Evolutionary conservation across 495 filamentous ascomycete genomes (phyloP).

Genomic region (Penicillium pulvis): DNA sequence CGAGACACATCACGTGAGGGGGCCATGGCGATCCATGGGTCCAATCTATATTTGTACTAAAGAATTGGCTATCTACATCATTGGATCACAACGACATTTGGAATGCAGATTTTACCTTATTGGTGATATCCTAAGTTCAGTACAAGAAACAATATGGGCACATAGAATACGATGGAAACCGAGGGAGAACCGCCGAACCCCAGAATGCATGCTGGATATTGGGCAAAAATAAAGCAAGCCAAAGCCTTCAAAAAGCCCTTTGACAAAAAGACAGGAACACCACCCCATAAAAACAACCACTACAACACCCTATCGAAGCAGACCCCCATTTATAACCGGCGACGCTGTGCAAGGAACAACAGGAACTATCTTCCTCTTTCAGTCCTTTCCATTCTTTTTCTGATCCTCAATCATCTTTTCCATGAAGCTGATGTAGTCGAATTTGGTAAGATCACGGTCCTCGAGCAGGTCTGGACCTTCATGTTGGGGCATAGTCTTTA

Average conservation of each 20-base stretch:
- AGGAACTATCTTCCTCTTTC: constrained; percentile 15
- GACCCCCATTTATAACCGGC: constrained; percentile 26
- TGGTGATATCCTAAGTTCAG: constrained; percentile 28
- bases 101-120: constrained; percentile 11
- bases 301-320: constrained; percentile 27
- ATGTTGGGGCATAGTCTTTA: constrained; percentile 81
- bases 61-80: background rate
- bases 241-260: constrained; percentile 4
- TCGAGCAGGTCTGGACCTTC: constrained; percentile 76
- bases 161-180: constrained; percentile 21
- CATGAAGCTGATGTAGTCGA: constrained; percentile 94
- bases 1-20: constrained; percentile 2
- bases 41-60: no score
- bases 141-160: constrained; percentile 23
- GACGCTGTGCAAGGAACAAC: constrained; percentile 32
- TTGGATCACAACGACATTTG: background rate
- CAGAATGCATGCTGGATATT: constrained; percentile 36
- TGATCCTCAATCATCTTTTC: constrained; percentile 62
- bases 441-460: constrained; percentile 77
- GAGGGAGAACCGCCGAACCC: constrained; percentile 29
- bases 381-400: constrained; percentile 38
- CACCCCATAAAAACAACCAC: constrained; percentile 21
- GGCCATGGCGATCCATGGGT: background rate
- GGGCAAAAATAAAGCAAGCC: constrained; percentile 16
- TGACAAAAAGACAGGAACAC: constrained; percentile 15